phyloP scores from a whole-genome alignment of 2,329 filamentous ascomycete genomes.

The Epichloe aotearoae region DNA sequence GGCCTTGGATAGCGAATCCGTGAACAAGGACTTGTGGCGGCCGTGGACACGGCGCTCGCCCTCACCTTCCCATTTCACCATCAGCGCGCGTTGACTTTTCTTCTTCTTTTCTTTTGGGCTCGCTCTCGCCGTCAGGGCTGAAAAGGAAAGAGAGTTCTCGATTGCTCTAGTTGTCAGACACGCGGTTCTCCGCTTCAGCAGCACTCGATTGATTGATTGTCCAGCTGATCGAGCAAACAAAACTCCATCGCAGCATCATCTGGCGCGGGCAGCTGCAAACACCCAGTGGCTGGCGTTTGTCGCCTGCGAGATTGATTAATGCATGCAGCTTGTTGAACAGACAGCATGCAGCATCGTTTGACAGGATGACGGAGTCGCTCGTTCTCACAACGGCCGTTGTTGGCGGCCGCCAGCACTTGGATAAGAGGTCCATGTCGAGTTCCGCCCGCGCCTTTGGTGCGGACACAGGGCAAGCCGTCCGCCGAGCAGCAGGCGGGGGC shows the following conservation, averaged over 20 bases:
- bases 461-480: background rate
- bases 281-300: background rate
- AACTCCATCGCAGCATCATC: background rate
- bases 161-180: background rate
- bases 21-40: background rate
- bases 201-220: background rate
- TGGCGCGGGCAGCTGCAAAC: background rate
- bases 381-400: constrained; percentile 14
- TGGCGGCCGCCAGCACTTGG: background rate
- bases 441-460: background rate
- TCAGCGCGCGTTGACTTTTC: background rate
- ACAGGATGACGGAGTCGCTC: constrained; percentile 15
- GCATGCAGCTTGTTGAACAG: background rate
- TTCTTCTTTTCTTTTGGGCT: background rate
- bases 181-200: background rate
- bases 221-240: background rate
- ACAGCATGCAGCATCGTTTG: background rate
- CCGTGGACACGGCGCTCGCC: no score
- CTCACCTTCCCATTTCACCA: background rate
- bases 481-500: no score
- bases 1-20: background rate
- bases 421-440: background rate
- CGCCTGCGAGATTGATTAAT: background rate
- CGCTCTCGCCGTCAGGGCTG: background rate
- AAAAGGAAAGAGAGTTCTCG: background rate